Conservation (phyloP, 2,329 filamentous ascomycete species). For the Fusarium sp. region DNA sequence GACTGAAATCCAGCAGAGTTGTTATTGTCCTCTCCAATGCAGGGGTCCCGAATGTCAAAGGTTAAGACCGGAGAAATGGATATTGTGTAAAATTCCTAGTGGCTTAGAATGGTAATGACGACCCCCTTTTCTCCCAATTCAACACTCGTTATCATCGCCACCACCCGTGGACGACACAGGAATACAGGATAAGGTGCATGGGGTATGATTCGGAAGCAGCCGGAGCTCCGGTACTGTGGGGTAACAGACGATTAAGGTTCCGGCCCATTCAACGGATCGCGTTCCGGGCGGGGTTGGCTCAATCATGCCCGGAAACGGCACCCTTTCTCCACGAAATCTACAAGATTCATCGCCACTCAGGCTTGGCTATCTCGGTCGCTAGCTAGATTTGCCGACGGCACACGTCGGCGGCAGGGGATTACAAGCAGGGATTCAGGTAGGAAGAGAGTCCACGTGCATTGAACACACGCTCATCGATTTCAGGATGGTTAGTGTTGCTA, state of each 20-base stretch:
- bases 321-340: neutral
- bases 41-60: too few relatives aligned
- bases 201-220: too few relatives aligned
- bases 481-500: neutral
- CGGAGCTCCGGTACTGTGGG: too few relatives aligned
- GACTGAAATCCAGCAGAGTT: too few relatives aligned
- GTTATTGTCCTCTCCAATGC: too few relatives aligned
- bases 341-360: neutral
- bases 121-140: too few relatives aligned
- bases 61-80: too few relatives aligned
- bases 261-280: conserved; percentile 1
- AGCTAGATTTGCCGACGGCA: neutral
- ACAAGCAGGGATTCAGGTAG: neutral
- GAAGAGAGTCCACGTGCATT: neutral
- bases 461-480: neutral
- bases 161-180: too few relatives aligned
- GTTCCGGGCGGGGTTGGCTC: neutral
- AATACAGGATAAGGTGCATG: too few relatives aligned
- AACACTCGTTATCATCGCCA: too few relatives aligned
- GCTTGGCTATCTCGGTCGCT: neutral
- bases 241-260: neutral
- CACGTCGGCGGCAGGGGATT: neutral
- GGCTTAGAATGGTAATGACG: too few relatives aligned
- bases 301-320: neutral
- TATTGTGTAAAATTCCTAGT: too few relatives aligned